A percentile compares a stretch with the other conserved stretches of the same genome.
Evolutionary conservation across 495 filamentous ascomycete genomes (phyloP).

Genomic region (Parachaetomium inaequale): DNA sequence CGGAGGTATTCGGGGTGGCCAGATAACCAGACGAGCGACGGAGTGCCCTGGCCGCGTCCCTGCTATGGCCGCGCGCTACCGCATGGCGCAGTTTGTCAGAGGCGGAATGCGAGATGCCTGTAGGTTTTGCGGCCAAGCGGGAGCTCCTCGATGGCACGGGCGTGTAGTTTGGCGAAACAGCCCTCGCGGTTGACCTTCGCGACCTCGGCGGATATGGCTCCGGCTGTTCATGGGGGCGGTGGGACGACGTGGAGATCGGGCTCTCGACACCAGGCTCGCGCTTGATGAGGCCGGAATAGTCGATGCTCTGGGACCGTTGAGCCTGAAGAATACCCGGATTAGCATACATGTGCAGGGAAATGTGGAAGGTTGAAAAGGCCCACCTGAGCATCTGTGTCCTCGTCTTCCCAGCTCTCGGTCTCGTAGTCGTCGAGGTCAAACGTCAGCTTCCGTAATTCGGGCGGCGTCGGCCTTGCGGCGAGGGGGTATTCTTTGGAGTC

Average conservation of each 20-base stretch:
- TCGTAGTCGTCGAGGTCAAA: constrained; percentile 59
- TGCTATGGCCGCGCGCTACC: constrained; percentile 29
- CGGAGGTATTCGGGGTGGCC: constrained; percentile 49
- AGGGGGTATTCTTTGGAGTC: constrained; percentile 90
- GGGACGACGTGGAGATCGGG: constrained; percentile 24
- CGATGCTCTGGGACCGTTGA: constrained; percentile 33
- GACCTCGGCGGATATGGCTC: constrained; percentile 26
- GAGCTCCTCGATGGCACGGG: constrained; percentile 28
- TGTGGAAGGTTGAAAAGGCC: not conserved
- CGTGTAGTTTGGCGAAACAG: constrained; percentile 37
- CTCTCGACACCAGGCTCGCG: constrained; percentile 34
- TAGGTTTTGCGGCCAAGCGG: constrained; percentile 26
- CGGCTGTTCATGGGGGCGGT: constrained; percentile 22
- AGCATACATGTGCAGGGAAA: constrained; percentile 11
- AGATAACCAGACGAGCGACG: constrained; percentile 36
- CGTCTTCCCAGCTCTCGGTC: constrained; percentile 60
- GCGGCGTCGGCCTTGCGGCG: constrained; percentile 74
- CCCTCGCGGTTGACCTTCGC: constrained; percentile 26
- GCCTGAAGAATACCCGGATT: constrained; percentile 23
- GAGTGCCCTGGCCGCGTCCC: constrained; percentile 26
- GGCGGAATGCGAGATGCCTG: constrained; percentile 17
- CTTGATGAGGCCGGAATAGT: constrained; percentile 35
- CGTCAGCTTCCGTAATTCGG: constrained; percentile 64
- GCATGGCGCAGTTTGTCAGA: constrained; percentile 42
- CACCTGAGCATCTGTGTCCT: constrained; percentile 43